Base-by-base conservation (phyloP, 2,329 filamentous ascomycete genomes). In the Alternaria sp. region DNA sequence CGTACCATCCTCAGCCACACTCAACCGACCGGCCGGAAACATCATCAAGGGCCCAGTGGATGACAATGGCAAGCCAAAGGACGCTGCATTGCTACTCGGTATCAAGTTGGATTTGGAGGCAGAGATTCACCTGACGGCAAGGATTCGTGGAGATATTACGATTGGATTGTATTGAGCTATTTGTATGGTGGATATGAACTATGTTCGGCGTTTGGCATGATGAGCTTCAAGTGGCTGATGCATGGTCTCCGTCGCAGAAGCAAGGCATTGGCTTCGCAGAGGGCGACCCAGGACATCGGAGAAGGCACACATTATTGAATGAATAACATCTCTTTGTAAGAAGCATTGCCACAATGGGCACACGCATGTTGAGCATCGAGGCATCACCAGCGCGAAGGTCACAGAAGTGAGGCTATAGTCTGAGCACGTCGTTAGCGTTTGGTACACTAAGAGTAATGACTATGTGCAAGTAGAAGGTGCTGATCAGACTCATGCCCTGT, bases 81-180 rank as follows among this genome's bases (percentile, higher is more conserved):
- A 84, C 41, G 85, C 87, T 5, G 86, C 85, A 2, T 80, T 89
- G 44, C 81, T 88, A 68, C 81, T 89, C 38, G 86, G 86, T 57
- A 88, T 89, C 79, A 88, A 89, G 81, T 80, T 89, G 36, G 87
- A 89, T 71, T 77, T 89, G 20, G 86, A 89, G 74, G 86, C 86
- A 14, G 86, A 89, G 73, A 85, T 89, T 44, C 86, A 89, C 73
- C 76, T 89, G 64, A 89, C 86, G 18, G 86, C 87, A 50, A 78
- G 86, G 53, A 81, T 89, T 62, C 81, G 85, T 48, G 86, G 87
- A 81, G 87, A 89, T 73, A 87, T 89, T 69, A 83, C 84, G 20
- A 83, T 89, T 64, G 86, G 85, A 46, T 75, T 88, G 68, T 87
- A 87, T 74, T 87, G 79, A 72, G 62, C 55, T 65, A 60, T 36